Evolutionary conservation across 352 stramenopile species (phyloP), one percentile per base, ranked within the genome.

Genomic region (Phytophthora vignae): DNA sequence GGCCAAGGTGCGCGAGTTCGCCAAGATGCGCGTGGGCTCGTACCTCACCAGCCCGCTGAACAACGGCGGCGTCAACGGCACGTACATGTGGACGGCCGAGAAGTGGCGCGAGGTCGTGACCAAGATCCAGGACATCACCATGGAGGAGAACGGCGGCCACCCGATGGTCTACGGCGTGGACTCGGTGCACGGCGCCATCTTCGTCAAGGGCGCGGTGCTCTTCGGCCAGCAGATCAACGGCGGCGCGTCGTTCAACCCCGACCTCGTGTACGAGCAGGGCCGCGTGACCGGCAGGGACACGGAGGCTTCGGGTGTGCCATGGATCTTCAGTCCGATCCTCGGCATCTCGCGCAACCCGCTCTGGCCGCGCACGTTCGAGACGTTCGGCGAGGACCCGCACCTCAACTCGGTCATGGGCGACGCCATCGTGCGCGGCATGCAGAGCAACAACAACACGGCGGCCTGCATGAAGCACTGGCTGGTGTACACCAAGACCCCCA

Each of bases 291-390:
- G 81, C 38, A 79, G 84, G 3, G 95, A 98, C 73, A 98, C 92
- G 1, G 68, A 88, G 22, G 90, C 89, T 2, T 92, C 88, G 0
- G 95, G 92, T 1, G 95, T 98, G 46, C 84, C 84, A 2, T 98
- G 92, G 91, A 57, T 98, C 0, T 98, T 98, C 74, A 82, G 79
- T 19, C 94, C 94, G 0, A 91, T 98, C 17, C 77, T 92, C 14
- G 87, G 93, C 29, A 68, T 98, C 53, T 79, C 85, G 0, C 86
- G 91, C 49, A 92, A 98, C 63, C 90, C 92, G 7, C 76, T 94
- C 36, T 98, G 94, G 93, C 71, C 86, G 3, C 80, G 94, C 10
- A 91, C 94, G 4, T 98, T 92, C 65, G 95, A 98, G 77, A 98
- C 93, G 22, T 98, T 98, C 83, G 91, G 95, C 6, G 91, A 98